phyloP scores from a whole-genome alignment of 495 filamentous ascomycete genomes.

The Penicillium canariense region DNA sequence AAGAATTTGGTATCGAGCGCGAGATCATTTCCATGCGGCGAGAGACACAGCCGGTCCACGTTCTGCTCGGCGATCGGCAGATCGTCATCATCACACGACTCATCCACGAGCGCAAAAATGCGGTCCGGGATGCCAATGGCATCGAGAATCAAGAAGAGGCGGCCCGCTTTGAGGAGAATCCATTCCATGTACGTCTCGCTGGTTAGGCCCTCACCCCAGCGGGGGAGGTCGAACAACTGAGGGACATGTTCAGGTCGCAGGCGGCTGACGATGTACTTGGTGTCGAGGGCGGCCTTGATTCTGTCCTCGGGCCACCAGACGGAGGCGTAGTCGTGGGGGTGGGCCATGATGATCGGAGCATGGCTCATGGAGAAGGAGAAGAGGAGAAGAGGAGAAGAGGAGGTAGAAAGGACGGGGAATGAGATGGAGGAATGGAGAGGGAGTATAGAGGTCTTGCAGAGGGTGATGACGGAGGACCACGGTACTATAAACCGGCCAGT shows the following conservation, averaged over 20 bases:
- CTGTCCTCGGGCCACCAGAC: constrained; percentile 82
- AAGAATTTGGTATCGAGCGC: constrained; percentile 73
- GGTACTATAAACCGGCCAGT: not conserved
- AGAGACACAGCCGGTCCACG: constrained; percentile 65
- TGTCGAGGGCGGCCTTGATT: constrained; percentile 69
- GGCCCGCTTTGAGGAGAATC: constrained; percentile 76
- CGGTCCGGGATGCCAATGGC: constrained; percentile 78
- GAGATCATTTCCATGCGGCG: constrained; percentile 52
- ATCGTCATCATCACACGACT: constrained; percentile 86
- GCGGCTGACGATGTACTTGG: constrained; percentile 65
- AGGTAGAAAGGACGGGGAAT: not conserved
- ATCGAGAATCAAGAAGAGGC: constrained; percentile 78
- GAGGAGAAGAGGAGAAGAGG: not conserved
- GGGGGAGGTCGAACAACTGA: constrained; percentile 64
- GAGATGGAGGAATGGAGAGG: no score
- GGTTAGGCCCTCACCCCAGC: constrained; percentile 85
- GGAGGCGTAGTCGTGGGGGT: constrained; percentile 28
- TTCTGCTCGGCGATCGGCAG: constrained; percentile 74
- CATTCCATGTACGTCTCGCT: constrained; percentile 91
- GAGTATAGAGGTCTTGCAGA: not conserved
- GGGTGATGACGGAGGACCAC: not conserved
- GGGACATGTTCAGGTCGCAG: constrained; percentile 62
- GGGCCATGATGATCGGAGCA: constrained; percentile 31
- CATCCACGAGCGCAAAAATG: constrained; percentile 83
- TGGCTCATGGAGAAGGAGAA: constrained; percentile 10